Evolutionary conservation across 164 flowering plant species (phyloP).

Genomic region (Amborella trichopoda): DNA sequence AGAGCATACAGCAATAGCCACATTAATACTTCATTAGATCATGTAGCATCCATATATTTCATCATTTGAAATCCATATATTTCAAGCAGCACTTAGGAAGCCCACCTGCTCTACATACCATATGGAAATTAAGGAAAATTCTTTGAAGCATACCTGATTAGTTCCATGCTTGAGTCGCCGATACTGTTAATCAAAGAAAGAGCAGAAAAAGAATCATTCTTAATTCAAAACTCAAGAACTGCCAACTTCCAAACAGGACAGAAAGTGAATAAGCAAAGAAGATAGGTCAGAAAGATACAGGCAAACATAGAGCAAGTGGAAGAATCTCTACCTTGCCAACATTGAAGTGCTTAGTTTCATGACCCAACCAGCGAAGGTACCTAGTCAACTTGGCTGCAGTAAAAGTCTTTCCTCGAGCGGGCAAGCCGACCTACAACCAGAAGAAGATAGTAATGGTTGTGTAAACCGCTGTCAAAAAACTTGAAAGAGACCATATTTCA

Average conservation of each 20-base stretch:
- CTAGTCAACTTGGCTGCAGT: slow-evolving; percentile 95
- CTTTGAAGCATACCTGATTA: slow-evolving; percentile 49
- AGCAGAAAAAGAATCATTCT: not conserved
- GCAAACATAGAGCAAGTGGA: not conserved
- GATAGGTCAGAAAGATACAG: not conserved
- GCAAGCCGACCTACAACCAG: slow-evolving; percentile 69
- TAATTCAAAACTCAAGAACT: too few species aligned
- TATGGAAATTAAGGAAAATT: not conserved
- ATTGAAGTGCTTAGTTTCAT: slow-evolving; percentile 96
- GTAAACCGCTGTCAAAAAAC: too few species aligned
- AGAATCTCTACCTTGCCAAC: slow-evolving; percentile 97
- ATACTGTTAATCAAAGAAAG: slow-evolving; percentile 15
- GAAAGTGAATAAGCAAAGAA: not conserved
- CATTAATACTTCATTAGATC: too few species aligned
- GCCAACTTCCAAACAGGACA: too few species aligned
- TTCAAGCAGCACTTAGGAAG: too few species aligned
- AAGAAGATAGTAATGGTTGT: too few species aligned
- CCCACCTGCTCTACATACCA: too few species aligned
- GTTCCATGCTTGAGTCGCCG: slow-evolving; percentile 87
- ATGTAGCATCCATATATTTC: too few species aligned
- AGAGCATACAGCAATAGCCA: too few species aligned
- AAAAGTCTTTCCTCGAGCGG: slow-evolving; percentile 98
- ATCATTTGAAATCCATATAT: too few species aligned
- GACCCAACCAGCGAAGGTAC: slow-evolving; percentile 99
- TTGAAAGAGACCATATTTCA: too few species aligned